These are phyloP conservation scores for Hericium alpestre DNA, from an alignment of 768 basidiomycete species.

Conservation along the genomic window DNA sequence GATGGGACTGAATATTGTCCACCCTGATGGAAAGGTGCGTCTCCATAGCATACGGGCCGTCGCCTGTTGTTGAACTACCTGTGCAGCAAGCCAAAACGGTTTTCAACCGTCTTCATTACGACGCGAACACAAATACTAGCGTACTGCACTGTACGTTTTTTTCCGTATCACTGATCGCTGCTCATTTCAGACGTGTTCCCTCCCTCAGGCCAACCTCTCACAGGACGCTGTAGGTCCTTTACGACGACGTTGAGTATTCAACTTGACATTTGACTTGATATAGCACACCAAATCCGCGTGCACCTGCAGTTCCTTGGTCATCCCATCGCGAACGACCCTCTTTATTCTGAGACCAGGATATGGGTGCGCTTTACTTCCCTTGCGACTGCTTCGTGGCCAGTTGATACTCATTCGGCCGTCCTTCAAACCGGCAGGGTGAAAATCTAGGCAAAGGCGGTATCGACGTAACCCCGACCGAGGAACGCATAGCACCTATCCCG, in stretches of 20 bases:
- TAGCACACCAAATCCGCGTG: slow-evolving; percentile 95
- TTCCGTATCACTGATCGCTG: not conserved
- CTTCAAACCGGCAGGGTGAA: slow-evolving; percentile 38
- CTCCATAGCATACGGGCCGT: not conserved
- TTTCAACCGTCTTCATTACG: slow-evolving; percentile 76
- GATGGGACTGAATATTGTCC: slow-evolving; percentile 93
- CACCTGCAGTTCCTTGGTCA: slow-evolving; percentile 92
- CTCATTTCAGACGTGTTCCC: slow-evolving; percentile 1
- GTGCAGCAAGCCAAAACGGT: slow-evolving; percentile 75
- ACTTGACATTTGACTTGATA: not conserved
- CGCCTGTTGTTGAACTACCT: too few relatives aligned
- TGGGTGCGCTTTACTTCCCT: slow-evolving; percentile 41
- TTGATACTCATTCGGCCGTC: not conserved
- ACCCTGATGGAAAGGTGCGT: slow-evolving; percentile 84
- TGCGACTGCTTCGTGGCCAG: not conserved
- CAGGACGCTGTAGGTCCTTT: slow-evolving; percentile 73
- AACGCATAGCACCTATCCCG: slow-evolving; percentile 53
- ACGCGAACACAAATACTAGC: slow-evolving; percentile 68
- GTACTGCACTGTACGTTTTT: slow-evolving; percentile 65
- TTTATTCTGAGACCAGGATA: slow-evolving; percentile 74
- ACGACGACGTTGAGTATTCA: not conserved
- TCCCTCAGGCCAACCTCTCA: slow-evolving; percentile 66
- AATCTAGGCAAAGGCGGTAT: slow-evolving; percentile 73
- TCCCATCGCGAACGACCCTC: slow-evolving; percentile 90
- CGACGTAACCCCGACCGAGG: slow-evolving; percentile 58